phyloP scores from a whole-genome alignment of 2,329 filamentous ascomycete species.

The Pseudohalonectria lignicola region DNA sequence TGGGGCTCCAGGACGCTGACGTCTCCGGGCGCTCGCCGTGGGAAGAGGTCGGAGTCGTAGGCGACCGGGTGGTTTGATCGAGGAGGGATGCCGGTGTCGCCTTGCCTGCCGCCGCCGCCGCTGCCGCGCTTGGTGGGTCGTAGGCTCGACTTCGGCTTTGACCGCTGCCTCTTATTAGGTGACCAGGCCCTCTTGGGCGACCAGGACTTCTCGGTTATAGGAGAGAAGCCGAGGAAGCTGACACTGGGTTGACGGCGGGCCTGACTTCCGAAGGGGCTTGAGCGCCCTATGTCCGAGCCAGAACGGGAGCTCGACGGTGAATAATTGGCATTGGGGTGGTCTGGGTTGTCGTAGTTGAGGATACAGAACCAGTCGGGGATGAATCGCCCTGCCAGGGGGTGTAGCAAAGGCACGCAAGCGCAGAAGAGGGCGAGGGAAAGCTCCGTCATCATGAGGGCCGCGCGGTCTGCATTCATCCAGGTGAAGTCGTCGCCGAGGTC shows the following conservation, averaged over 20 bases:
- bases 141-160: too few species aligned
- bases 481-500: constrained; percentile 1
- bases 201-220: background rate
- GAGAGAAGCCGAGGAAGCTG: background rate
- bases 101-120: background rate
- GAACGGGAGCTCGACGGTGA: background rate
- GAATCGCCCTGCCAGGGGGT: background rate
- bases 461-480: constrained; percentile 1
- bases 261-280: too few species aligned
- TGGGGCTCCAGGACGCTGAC: background rate
- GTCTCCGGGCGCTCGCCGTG: too few species aligned
- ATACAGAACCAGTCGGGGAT: background rate
- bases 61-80: too few species aligned
- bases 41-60: background rate
- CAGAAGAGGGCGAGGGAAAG: constrained; percentile 1
- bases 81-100: background rate
- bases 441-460: constrained; percentile 1
- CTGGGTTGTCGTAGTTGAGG: background rate
- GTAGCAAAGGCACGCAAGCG: constrained; percentile 1
- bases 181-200: background rate
- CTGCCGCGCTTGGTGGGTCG: background rate
- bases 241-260: background rate
- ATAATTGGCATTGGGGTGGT: too few species aligned
- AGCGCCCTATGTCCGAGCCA: background rate
- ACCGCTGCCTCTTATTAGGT: background rate